Percentiles rank a stretch among this genome's conserved stretches.
phyloP scores from a whole-genome alignment of 108 stramenopile species.

The Ochromonas danica region DNA sequence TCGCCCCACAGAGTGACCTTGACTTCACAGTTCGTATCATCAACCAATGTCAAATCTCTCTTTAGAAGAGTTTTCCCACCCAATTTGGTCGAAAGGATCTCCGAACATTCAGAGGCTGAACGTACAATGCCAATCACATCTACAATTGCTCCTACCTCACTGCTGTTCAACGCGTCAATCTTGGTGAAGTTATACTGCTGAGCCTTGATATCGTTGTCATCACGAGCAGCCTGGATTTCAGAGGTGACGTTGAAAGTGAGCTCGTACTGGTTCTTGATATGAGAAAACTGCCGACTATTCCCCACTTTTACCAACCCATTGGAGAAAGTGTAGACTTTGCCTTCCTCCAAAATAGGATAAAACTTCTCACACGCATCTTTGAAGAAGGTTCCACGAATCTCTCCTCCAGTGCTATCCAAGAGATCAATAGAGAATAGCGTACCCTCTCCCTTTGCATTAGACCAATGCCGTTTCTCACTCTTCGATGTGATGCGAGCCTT shows the following conservation, averaged over 20 bases:
- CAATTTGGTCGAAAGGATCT: slow-evolving; percentile 71
- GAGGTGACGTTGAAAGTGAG: slow-evolving; percentile 86
- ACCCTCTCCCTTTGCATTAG: slow-evolving; percentile 87
- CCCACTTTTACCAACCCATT: slow-evolving; percentile 88
- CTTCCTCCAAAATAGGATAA: slow-evolving; percentile 66
- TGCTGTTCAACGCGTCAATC: slow-evolving; percentile 52
- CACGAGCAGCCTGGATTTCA: slow-evolving; percentile 70
- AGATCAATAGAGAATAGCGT: slow-evolving; percentile 77
- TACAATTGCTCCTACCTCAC: slow-evolving; percentile 42
- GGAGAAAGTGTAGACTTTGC: slow-evolving; percentile 78
- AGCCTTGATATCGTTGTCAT: slow-evolving; percentile 68
- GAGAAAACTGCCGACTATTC: slow-evolving; percentile 80
- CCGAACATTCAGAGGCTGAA: slow-evolving; percentile 60
- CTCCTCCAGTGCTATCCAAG: slow-evolving; percentile 74
- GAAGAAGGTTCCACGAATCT: slow-evolving; percentile 91
- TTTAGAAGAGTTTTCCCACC: slow-evolving; percentile 75
- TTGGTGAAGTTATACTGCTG: slow-evolving; percentile 47
- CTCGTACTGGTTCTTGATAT: slow-evolving; percentile 69
- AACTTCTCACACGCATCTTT: slow-evolving; percentile 90
- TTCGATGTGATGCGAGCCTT: slow-evolving; percentile 75
- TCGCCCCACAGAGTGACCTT: slow-evolving; percentile 82
- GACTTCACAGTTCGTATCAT: slow-evolving; percentile 83
- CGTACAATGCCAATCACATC: slow-evolving; percentile 85
- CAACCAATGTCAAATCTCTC: slow-evolving; percentile 79
- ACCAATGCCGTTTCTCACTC: slow-evolving; percentile 75